Base-by-base conservation (phyloP, 208 protist species). In the Leishmania braziliensis region DNA sequence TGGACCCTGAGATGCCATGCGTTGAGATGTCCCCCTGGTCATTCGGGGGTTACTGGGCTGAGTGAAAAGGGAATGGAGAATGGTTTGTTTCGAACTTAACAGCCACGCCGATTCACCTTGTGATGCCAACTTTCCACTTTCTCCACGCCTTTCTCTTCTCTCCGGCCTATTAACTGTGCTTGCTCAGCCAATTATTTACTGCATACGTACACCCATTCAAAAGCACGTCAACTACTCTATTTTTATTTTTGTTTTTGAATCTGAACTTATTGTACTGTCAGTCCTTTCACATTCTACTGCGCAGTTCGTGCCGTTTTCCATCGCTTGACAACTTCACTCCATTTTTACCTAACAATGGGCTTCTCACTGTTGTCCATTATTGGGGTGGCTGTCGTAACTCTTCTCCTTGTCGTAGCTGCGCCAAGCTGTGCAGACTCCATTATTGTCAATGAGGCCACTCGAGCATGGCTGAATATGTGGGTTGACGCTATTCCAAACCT, bases 401-500 rank as follows among this genome's bases (percentile, higher is more conserved):
- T 83, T 58, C 33, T 84, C 12, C 68, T 80, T 62, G 48, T 53
- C n/a, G 26, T 58, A 16, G 75, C 80, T 18, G 75, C 75, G 0
- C 80, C 80, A 10, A 33, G 46, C 6, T 33, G 33, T 29, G 80
- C 75, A 10, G 75, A 79, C 48, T 63, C 79, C 48, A 77, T 80
- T 51, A 76, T 12, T 20, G 33, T 79, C 4, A 84, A 84, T 51
- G 20, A 8, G 1, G 68, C 68, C 43, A 84, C 80, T 0, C 18
- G 50, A 6, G 20, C n/a, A 3, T 84, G 60, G 60, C 33, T 84
- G 48, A 5, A 62, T 3, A 75, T 29, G 39, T 84, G 80, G 80
- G 58, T 84, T 53, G 23, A 33, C 9, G 75, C 80, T 12, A 84
- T 84, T 51, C 80, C 80, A 3, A 84, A 84, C 46, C 23, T 84